Evolutionary conservation across 2,329 filamentous ascomycete species (phyloP), one percentile per base, ranked within the genome.

Genomic region (Ceratocystis colombiana): DNA sequence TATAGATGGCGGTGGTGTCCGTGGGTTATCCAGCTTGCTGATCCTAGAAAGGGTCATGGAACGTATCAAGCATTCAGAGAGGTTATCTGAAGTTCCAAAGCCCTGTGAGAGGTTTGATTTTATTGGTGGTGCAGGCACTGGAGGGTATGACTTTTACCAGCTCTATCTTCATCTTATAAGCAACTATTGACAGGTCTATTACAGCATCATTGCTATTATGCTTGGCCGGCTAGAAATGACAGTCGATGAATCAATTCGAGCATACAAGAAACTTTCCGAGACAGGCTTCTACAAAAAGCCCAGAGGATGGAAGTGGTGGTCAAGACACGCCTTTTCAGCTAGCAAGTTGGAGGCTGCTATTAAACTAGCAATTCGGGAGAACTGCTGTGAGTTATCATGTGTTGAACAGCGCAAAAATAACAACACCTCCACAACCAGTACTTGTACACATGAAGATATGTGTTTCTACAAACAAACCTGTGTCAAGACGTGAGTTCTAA

Each of bases 111-210:
- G 69, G 41, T 74, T 73, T 62, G 70, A 73, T 28, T 63, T 73
- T 8, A 72, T 73, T 55, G 72, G 71, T 50, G 72, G 72, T 22
- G 73, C 72, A 33, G 72, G 71, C 62, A 73, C 72, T 1, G 71
- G 72, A 55, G 71, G 71, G 71, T 72, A 64, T 22, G 66, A 30
- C 12, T 7, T 8, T 33, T 33, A 8, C 45, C n/a, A 2, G n/a
- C 17, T 12, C 12, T 41, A 8, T 2, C 22, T 22, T 22, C 2
- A 22, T 22, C 2, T 22, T 22, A 2, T 0, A 0, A 22, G 2
- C 2, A 22, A 2, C 0, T 22, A 22, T 22, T 22, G 22, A 22
- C 22, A 22, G 2, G 0, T 22, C 1, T 33, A 33, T 8, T 1
- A 1, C 1, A 53, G 48, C 2, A 20, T 53, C n/a, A 53, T 53